Base-by-base conservation (phyloP, 257 asterid species). In the Nicotiana attenuata region DNA sequence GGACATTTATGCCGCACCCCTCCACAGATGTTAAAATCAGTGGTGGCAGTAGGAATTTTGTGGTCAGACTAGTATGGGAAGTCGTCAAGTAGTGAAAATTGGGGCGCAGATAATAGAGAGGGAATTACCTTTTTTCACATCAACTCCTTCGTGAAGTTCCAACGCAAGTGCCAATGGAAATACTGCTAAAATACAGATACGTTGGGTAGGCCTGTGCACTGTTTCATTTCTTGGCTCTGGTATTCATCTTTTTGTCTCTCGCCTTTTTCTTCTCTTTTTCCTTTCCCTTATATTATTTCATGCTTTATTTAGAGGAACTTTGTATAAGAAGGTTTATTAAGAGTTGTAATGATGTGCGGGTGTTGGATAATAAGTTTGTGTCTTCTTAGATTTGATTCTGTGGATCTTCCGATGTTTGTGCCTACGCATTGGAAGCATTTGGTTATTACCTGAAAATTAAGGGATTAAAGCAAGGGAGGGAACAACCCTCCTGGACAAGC, bases 1-100 rank as follows among this genome's bases (percentile, higher is more conserved):
- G 29, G 98, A 94, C 84, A 87, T 96, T 73, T 96, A 88, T 86
- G 98, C 98, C 53, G 98, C 98, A 5, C 95, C 97, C 16, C 90
- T 93, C 86, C 98, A 93, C 89, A 89, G 97, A 90, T 89, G 97
- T 57, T 95, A 84, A 84, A 33, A 71, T 73, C 78, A 82, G 50
- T 38, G 68, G 81, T 50, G 75, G 61, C 2, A 16, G 35, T 38
- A 28, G 26, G 67, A 24, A n/a, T 45, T 71, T 22, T 71, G 16
- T 50, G 24, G 79, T 75, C 63, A 75, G 79, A 22, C 16, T 10
- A 20, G 28, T 29, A 14, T 22, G 22, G 8, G 6, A 41, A 41
- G 59, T 22, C 19, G 20, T 57, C 78, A 14, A 75, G 41, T 75
- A 50, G 1, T 47, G 63, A 75, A 3, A 24, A 22, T 50, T 75